Conservation (phyloP, 176 grass and related monocot species). For the Oryza longistaminata region DNA sequence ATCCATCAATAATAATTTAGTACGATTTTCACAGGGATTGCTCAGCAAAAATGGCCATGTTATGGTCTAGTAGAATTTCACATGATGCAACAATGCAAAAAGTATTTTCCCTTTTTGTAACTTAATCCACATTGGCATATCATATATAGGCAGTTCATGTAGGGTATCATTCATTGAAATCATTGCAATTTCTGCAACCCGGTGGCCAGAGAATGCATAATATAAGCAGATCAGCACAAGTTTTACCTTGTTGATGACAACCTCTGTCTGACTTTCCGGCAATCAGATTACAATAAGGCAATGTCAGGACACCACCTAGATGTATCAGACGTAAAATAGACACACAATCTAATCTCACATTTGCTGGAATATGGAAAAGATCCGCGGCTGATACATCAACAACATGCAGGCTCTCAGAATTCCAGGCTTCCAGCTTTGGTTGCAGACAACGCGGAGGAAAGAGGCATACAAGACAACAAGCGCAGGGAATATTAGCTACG, state of each 20-base stretch:
- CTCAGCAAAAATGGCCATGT: no score
- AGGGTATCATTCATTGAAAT: background rate
- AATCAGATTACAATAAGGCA: conserved; percentile 47
- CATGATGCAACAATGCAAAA: background rate
- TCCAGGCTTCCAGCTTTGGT: conserved; percentile 31
- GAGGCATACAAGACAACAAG: background rate
- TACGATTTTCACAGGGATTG: background rate
- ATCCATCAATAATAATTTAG: no score
- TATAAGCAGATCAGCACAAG: background rate
- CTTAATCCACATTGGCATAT: background rate
- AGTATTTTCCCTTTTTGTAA: background rate
- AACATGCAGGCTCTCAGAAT: conserved; percentile 28
- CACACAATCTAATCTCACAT: conserved; percentile 39
- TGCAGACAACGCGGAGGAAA: background rate
- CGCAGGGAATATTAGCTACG: background rate
- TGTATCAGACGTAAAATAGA: conserved; percentile 33
- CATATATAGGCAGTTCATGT: background rate
- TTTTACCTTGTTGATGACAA: background rate
- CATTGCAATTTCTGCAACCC: background rate
- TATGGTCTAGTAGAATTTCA: background rate
- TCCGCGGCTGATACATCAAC: conserved; percentile 18
- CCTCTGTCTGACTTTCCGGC: background rate
- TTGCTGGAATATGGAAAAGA: conserved; percentile 3
- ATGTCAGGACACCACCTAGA: conserved; percentile 46
- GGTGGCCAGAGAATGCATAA: background rate